Evolutionary conservation across 208 protist genomes (phyloP).

Genomic region (Crithidia expoeki): DNA sequence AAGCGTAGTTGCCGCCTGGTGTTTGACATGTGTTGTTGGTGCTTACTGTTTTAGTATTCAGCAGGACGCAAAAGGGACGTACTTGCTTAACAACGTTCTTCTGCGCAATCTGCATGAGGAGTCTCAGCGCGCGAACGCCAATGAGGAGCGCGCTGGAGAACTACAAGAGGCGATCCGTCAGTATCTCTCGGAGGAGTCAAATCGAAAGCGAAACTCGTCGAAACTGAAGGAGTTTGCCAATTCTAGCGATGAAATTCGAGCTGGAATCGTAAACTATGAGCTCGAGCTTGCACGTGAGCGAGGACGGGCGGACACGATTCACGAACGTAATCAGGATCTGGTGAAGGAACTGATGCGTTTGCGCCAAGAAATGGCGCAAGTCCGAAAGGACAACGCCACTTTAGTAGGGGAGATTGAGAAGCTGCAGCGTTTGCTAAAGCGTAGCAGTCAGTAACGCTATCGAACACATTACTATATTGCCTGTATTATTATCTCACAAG

Average conservation of each 20-base stretch:
- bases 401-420: constrained; percentile 60
- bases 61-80: constrained; percentile 86
- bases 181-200: constrained; percentile 35
- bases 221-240: constrained; percentile 39
- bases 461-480: too few species aligned
- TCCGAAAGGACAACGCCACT: constrained; percentile 62
- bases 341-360: constrained; percentile 64
- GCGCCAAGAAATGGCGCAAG: constrained; percentile 46
- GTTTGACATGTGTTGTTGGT: constrained; percentile 71
- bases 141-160: constrained; percentile 58
- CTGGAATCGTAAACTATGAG: constrained; percentile 80
- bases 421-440: constrained; percentile 51
- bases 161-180: constrained; percentile 64
- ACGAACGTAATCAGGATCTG: constrained; percentile 73
- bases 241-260: constrained; percentile 43
- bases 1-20: constrained; percentile 83
- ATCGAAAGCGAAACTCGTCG: constrained; percentile 31
- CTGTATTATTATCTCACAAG: too few species aligned
- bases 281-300: constrained; percentile 70
- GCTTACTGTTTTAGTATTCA: constrained; percentile 87
- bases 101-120: constrained; percentile 85
- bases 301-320: constrained; percentile 54
- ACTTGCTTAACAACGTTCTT: constrained; percentile 88
- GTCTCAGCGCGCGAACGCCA: constrained; percentile 73
- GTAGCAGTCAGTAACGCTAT: constrained; percentile 17